phyloP scores from a whole-genome alignment of 108 stramenopile genomes.

The Mediolabrus comicus region DNA sequence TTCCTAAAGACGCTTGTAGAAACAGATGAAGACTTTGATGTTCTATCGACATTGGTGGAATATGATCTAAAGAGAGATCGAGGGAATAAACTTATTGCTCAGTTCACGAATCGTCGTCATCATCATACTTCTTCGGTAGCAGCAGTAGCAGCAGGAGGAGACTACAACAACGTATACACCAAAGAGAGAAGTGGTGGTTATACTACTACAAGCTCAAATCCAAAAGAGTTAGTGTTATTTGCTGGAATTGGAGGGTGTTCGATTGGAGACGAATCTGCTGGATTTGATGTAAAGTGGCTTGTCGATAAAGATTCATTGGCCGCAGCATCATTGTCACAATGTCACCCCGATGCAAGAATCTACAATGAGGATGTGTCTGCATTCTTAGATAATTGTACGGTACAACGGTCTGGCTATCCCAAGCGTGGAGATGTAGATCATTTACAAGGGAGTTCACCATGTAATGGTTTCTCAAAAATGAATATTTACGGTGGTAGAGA shows the following conservation, averaged over 20 bases:
- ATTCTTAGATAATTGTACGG: background rate
- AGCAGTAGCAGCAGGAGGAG: background rate
- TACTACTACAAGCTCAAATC: background rate
- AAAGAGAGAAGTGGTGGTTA: background rate
- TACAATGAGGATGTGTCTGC: background rate
- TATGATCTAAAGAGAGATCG: background rate
- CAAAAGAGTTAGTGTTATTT: background rate
- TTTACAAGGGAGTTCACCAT: background rate
- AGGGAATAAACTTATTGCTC: background rate
- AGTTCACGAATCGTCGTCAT: background rate
- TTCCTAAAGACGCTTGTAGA: background rate
- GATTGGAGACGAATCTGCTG: background rate
- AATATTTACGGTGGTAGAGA: background rate
- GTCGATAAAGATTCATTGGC: constrained; percentile 2
- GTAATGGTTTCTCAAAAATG: background rate
- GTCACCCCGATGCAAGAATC: background rate
- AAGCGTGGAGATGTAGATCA: constrained; percentile 1
- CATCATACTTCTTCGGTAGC: background rate
- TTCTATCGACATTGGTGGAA: background rate
- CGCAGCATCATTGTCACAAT: constrained; percentile 1
- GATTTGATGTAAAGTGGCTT: constrained; percentile 1
- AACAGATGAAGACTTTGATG: background rate
- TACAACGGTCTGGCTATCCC: background rate
- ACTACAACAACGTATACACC: background rate
- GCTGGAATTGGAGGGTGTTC: constrained; percentile 4